Evolutionary conservation across 805 yeast species (phyloP), one percentile per base, ranked within the genome.

Genomic region (Ogataea dorogensis): DNA sequence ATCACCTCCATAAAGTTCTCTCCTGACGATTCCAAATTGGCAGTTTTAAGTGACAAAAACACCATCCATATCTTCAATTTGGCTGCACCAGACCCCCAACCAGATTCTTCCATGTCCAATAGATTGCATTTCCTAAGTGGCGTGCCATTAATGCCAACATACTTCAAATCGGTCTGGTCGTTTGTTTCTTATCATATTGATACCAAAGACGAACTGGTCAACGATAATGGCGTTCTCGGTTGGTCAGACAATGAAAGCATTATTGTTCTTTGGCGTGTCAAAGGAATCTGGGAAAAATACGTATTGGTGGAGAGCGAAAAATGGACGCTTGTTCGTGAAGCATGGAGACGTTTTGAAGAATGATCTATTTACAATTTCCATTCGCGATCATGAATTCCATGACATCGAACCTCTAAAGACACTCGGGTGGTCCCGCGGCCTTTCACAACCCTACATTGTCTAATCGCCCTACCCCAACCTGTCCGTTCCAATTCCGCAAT

Each of bases 211-310:
- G 56, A 56, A 24, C 38, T 42, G 10, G 39, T 56, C 11, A 59
- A 54, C 32, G 63, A 59, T 29, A 43, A 38, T 21, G 85, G 82
- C 7, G 67, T 69, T 1, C 42, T 77, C 17, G 95, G 91, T 1
- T 86, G 95, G 95, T 68, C 81, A 1, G 79, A 79, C 5, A 87
- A 85, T 46, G 86, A 79, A 44, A 69, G 82, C 9, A 62, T 91
- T 5, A 71, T 87, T 0, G 71, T 89, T 1, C 63, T 91, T 3
- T 88, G 97, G 96, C 72, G 75, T 40, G 61, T 64, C 26, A 70
- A 77, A 43, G 80, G 81, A 4, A 78, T 79, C 18, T 86, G 96
- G 96, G 97, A 91, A 55, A 86, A 84, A 56, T 91, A 84, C 57
- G 77, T 70, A 10, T 77, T 91, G 23, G 67, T 76, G 10, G 87